Conservation (phyloP, 306 rosid genomes). For the Ammopiptanthus mongolicus region DNA sequence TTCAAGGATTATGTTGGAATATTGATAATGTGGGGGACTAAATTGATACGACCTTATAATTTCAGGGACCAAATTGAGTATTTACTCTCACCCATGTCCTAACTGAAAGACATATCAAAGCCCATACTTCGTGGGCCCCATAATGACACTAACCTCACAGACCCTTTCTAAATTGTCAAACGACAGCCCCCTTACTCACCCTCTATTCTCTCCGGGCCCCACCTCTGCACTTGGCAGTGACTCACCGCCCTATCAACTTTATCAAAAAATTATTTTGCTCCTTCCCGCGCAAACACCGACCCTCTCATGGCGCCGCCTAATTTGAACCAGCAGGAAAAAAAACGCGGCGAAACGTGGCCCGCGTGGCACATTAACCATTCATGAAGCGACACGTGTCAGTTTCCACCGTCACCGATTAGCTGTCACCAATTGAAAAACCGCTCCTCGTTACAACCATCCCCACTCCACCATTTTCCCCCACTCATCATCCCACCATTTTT, state of each 20-base stretch:
- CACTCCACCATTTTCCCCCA: background rate
- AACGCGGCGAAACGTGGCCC: slow-evolving; percentile 29
- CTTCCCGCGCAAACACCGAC: slow-evolving; percentile 64
- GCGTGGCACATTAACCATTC: background rate
- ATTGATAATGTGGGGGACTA: too few relatives aligned
- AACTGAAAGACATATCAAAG: too few relatives aligned
- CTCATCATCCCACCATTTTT: slow-evolving; percentile 7
- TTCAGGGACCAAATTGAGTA: too few relatives aligned
- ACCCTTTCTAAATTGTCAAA: background rate
- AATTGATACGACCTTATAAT: too few relatives aligned
- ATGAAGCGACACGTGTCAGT: background rate
- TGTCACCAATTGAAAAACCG: slow-evolving; percentile 23
- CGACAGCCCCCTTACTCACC: slow-evolving; percentile 1
- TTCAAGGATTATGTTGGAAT: too few relatives aligned
- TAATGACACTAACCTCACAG: background rate
- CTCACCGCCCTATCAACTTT: background rate
- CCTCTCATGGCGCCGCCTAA: slow-evolving; percentile 33
- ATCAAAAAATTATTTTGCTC: background rate
- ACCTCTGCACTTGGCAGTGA: background rate
- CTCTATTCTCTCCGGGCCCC: background rate
- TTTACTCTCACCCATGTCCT: too few relatives aligned
- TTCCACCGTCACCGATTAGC: background rate
- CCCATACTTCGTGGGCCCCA: slow-evolving; percentile 24
- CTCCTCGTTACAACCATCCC: background rate
- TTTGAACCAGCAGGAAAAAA: slow-evolving; percentile 7